phyloP scores from a whole-genome alignment of 352 stramenopile species.

The Globisporangium carolinianum region DNA sequence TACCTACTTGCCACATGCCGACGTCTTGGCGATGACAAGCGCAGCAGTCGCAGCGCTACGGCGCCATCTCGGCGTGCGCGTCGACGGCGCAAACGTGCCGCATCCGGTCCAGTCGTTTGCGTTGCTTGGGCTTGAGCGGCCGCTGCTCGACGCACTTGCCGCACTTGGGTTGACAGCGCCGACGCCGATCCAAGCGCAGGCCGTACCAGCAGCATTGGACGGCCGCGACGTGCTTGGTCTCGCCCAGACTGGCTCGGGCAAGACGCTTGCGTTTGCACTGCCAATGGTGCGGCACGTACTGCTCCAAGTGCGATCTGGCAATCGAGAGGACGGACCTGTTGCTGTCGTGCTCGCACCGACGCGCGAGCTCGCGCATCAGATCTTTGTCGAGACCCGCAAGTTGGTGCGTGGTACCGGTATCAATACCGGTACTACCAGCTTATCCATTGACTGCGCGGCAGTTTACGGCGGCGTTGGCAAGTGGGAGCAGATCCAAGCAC shows the following conservation, averaged over 20 bases:
- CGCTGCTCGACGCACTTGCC: constrained; percentile 59
- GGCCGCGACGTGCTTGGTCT: constrained; percentile 81
- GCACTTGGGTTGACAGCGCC: constrained; percentile 68
- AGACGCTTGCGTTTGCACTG: constrained; percentile 96
- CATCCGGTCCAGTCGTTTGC: constrained; percentile 73
- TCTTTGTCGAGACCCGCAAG: constrained; percentile 79
- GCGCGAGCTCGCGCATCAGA: constrained; percentile 79
- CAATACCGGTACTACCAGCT: no score
- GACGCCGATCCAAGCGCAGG: constrained; percentile 75
- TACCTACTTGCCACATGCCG: constrained; percentile 61
- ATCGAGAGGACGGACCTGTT: constrained; percentile 51
- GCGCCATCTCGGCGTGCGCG: constrained; percentile 38
- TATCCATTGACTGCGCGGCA: constrained; percentile 56
- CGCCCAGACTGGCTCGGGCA: constrained; percentile 95
- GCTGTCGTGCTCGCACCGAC: constrained; percentile 76
- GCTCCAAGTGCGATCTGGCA: constrained; percentile 2
- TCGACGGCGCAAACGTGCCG: constrained; percentile 40
- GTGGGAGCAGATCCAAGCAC: constrained; percentile 74
- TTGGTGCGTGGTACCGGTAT: constrained; percentile 48
- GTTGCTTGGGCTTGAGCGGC: constrained; percentile 58
- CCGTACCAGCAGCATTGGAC: constrained; percentile 74
- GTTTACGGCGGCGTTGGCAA: constrained; percentile 81
- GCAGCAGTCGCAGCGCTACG: constrained; percentile 34
- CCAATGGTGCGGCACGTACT: constrained; percentile 90
- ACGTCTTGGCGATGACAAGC: constrained; percentile 24